Percentiles rank a stretch among this genome's conserved stretches.
phyloP scores from a whole-genome alignment of 1,284 basidiomycete genomes.

The Austroboletus novae-zelandiae region DNA sequence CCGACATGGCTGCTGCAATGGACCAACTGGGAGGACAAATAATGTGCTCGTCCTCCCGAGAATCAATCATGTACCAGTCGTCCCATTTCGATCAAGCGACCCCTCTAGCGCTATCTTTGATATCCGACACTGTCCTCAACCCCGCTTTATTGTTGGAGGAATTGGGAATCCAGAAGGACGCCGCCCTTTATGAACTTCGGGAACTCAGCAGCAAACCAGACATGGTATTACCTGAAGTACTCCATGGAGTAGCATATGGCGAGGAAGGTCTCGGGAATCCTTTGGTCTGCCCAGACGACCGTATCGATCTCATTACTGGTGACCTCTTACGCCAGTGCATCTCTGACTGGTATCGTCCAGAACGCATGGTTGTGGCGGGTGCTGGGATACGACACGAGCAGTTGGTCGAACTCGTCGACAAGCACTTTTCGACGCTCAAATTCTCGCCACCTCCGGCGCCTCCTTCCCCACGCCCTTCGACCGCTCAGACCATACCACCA shows the following conservation, averaged over 20 bases:
- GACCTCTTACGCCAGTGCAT: conserved; percentile 67
- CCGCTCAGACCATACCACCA: conserved; percentile 40
- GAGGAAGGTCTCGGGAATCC: conserved; percentile 85
- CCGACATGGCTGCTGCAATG: conserved; percentile 82
- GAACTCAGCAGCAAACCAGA: conserved; percentile 91
- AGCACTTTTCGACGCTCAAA: conserved; percentile 79
- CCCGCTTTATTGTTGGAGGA: conserved; percentile 79
- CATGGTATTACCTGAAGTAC: conserved; percentile 90
- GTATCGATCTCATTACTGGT: conserved; percentile 70
- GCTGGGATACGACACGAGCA: conserved; percentile 90
- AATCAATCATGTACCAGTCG: conserved; percentile 98
- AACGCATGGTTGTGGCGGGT: conserved; percentile 92
- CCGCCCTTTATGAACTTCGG: conserved; percentile 90
- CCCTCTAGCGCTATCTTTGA: conserved; percentile 80
- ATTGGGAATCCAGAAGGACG: conserved; percentile 81
- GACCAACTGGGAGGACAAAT: conserved; percentile 92
- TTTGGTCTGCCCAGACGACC: conserved; percentile 84
- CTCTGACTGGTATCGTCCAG: conserved; percentile 87
- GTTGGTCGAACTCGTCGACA: conserved; percentile 81
- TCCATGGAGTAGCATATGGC: conserved; percentile 86
- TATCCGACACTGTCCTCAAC: conserved; percentile 88
- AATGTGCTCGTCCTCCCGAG: conserved; percentile 86
- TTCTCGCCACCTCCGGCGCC: conserved; percentile 32
- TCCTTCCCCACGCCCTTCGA: conserved; percentile 34
- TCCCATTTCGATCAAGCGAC: conserved; percentile 89